Evolutionary conservation across 225 moss, liverwort and hornwort species (phyloP), one percentile per base, ranked within the genome.

Genomic region (Physcomitrellopsis africana): DNA sequence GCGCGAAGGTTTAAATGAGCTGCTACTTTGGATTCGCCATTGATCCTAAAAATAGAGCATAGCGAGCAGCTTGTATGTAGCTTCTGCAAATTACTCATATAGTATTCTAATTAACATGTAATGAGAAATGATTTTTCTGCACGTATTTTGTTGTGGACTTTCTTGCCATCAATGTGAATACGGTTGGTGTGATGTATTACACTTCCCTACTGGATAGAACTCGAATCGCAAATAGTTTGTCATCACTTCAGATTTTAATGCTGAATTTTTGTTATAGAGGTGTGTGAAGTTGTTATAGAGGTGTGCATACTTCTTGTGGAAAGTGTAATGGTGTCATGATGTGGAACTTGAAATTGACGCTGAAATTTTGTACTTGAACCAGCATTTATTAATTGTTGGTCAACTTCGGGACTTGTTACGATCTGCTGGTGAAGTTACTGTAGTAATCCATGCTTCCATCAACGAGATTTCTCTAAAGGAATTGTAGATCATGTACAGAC

Each of bases 71-170:
- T 52, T 37, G n/a, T 60, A 23, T 68, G 26, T 27, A 75, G 11
- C 61, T 70, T 42, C 53, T 74, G 73, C 57, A 5, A 41, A 72
- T 19, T 56, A 72, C 18, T 1, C 27, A 63, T 15, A 49, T 47
- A 32, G 42, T 22, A 16, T 63, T 0, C 0, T 17, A 47, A 24
- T 20, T 17, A 43, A 56, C 41, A 20, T 49, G 61, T 16, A 65
- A 60, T 27, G 26, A 60, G 51, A 54, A 66, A 48, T 60, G 16
- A 9, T 54, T n/a, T 8, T 17, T 37, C 16, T 57, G 49, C 8
- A 10, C 19, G 20, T 55, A 27, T 42, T 7, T 60, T 7, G 17
- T 11, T 26, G 11, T 42, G 52, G 11, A 9, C 12, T 32, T 59
- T 51, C 12, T 3, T 24, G 19, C 43, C 9, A 64, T n/a, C 63